Evolutionary conservation across 1,139 yeast species (phyloP).

Genomic region (Candida sp.): DNA sequence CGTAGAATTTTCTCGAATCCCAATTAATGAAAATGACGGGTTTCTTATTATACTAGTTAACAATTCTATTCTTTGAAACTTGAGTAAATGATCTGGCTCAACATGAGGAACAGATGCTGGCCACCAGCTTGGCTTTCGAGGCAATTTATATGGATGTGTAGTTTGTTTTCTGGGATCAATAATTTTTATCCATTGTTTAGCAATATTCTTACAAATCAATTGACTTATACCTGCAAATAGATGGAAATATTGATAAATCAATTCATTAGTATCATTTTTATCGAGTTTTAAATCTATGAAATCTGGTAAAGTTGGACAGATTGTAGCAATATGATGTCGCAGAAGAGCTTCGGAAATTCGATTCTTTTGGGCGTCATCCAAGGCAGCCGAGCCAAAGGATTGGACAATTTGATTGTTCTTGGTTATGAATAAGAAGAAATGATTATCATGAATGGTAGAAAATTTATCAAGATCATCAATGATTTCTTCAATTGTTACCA

Average conservation of each 20-base stretch:
- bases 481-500: not conserved
- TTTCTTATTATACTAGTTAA: conserved; percentile 40
- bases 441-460: not conserved
- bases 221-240: conserved; percentile 32
- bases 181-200: conserved; percentile 64
- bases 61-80: conserved; percentile 49
- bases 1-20: conserved; percentile 16
- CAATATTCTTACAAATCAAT: conserved; percentile 54
- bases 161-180: conserved; percentile 71
- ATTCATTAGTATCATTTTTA: conserved; percentile 4
- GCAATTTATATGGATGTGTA: conserved; percentile 59
- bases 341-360: conserved; percentile 10
- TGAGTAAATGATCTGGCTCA: conserved; percentile 74
- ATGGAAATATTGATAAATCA: conserved; percentile 3
- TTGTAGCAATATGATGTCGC: conserved; percentile 8
- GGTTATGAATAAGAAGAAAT: not conserved
- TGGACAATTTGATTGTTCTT: not conserved
- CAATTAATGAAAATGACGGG: conserved; percentile 17
- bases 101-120: conserved; percentile 55
- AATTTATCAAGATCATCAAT: not conserved
- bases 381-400: not conserved
- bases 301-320: conserved; percentile 11
- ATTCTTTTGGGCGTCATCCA: conserved; percentile 7
- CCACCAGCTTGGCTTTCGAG: conserved; percentile 68
- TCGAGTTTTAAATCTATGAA: not conserved